phyloP scores from a whole-genome alignment of 2,329 filamentous ascomycete genomes.

The Monosporascus sp. region DNA sequence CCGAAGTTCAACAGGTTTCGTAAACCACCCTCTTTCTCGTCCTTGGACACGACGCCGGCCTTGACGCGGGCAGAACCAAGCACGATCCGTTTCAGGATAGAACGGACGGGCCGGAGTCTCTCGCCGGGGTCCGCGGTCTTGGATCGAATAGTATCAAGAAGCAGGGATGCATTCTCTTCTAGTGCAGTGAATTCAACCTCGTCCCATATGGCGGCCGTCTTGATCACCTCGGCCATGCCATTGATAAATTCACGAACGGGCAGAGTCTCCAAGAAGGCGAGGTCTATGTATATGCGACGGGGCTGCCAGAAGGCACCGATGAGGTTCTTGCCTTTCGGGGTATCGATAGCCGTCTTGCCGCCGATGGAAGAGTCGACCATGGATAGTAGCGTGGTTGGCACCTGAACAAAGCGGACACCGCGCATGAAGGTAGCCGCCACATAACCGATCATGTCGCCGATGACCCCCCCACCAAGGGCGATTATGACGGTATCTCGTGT shows the following conservation, averaged over 20 bases:
- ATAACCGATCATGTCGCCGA: conserved; percentile 96
- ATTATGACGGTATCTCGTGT: conserved; percentile 93
- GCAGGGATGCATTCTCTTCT: conserved; percentile 72
- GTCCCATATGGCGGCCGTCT: conserved; percentile 95
- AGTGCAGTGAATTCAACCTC: conserved; percentile 79
- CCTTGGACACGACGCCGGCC: conserved; percentile 86
- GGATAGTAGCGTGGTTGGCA: conserved; percentile 86
- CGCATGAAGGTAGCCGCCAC: conserved; percentile 98
- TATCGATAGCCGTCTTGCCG: conserved; percentile 97
- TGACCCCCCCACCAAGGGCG: conserved; percentile 90
- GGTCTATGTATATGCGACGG: conserved; percentile 86
- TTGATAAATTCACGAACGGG: conserved; percentile 93
- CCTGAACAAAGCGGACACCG: conserved; percentile 91
- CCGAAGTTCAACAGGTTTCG: conserved; percentile 96
- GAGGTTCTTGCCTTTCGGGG: conserved; percentile 90
- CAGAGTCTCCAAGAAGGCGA: conserved; percentile 84
- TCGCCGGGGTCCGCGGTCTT: conserved; percentile 45
- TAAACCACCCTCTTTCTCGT: conserved; percentile 90
- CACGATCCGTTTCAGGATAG: conserved; percentile 72
- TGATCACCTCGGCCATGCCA: conserved; percentile 97
- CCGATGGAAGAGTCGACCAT: conserved; percentile 99
- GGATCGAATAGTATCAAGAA: conserved; percentile 66
- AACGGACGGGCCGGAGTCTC: conserved; percentile 65
- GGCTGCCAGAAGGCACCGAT: conserved; percentile 97
- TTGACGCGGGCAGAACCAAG: conserved; percentile 89